Conservation (phyloP, 306 rosid genomes). For the Cicer cuneatum region DNA sequence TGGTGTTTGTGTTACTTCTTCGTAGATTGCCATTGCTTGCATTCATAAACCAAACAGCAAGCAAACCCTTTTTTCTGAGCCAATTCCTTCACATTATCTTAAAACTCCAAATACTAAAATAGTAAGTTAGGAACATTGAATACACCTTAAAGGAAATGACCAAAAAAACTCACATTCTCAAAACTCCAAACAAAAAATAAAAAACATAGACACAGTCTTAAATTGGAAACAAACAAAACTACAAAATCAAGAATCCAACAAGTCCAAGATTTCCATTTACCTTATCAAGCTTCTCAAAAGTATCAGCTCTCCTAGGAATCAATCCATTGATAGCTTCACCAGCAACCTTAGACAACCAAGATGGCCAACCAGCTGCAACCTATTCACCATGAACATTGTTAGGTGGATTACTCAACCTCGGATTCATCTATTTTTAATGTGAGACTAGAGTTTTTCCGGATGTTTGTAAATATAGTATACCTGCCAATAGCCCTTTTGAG, state of each 20-base stretch:
- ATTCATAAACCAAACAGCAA: slow-evolving; percentile 23
- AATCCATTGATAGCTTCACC: slow-evolving; percentile 97
- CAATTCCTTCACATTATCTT: slow-evolving; percentile 14
- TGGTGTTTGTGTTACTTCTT: too few relatives aligned
- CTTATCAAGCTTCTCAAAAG: slow-evolving; percentile 94
- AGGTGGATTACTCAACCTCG: slow-evolving; percentile 83
- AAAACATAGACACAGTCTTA: slow-evolving; percentile 16
- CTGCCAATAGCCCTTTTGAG: too few relatives aligned
- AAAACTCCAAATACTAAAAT: slow-evolving; percentile 38
- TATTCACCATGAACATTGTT: slow-evolving; percentile 91
- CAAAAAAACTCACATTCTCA: slow-evolving; percentile 34
- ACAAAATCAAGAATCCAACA: not conserved
- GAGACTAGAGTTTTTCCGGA: too few relatives aligned
- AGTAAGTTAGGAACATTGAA: slow-evolving; percentile 34
- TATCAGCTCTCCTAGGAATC: slow-evolving; percentile 89
- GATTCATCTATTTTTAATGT: too few relatives aligned
- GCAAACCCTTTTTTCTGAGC: slow-evolving; percentile 23
- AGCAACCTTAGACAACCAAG: slow-evolving; percentile 97
- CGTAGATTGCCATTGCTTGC: slow-evolving; percentile 2
- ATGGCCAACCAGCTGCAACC: slow-evolving; percentile 99
- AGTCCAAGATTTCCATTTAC: slow-evolving; percentile 40
- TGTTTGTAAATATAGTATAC: too few relatives aligned
- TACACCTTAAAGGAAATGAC: slow-evolving; percentile 31
- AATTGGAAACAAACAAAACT: slow-evolving; percentile 1
- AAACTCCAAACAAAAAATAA: slow-evolving; percentile 38